A percentile compares a stretch with the other conserved stretches of the same genome.
Conservation (phyloP, 352 stramenopile genomes). For the Phytophthora tentaculata region DNA sequence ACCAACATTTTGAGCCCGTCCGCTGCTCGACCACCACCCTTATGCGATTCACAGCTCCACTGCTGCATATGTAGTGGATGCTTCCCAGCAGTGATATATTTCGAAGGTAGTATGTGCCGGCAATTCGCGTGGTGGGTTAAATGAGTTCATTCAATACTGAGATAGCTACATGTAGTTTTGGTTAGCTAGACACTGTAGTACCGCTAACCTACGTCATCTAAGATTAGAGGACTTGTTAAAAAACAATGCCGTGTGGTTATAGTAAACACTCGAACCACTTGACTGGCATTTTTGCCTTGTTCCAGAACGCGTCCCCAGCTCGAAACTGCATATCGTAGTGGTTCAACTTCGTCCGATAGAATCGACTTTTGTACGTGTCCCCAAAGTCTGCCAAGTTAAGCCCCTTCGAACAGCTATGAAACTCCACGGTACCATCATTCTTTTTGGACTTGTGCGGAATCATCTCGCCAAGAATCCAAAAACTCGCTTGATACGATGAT, state of each 20-base stretch:
- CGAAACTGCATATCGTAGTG: slow-evolving; percentile 46
- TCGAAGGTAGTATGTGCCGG: too few relatives aligned
- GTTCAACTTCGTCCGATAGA: slow-evolving; percentile 31
- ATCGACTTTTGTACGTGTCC: slow-evolving; percentile 17
- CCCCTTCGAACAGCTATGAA: slow-evolving; percentile 31
- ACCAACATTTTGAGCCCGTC: too few relatives aligned
- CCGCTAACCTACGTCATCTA: too few relatives aligned
- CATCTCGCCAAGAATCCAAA: slow-evolving; percentile 29
- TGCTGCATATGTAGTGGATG: too few relatives aligned
- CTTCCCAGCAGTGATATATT: too few relatives aligned
- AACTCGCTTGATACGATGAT: slow-evolving; percentile 26
- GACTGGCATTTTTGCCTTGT: slow-evolving; percentile 36
- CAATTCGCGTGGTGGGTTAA: too few relatives aligned
- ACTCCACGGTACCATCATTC: slow-evolving; percentile 42
- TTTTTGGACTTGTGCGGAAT: slow-evolving; percentile 34
- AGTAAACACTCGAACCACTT: slow-evolving; percentile 53
- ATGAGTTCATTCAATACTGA: too few relatives aligned
- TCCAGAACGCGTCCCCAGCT: slow-evolving; percentile 33
- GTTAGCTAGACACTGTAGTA: too few relatives aligned
- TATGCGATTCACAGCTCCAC: too few relatives aligned
- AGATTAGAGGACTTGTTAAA: too few relatives aligned
- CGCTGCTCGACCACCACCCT: too few relatives aligned
- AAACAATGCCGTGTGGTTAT: slow-evolving; percentile 10
- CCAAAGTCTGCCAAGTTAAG: slow-evolving; percentile 11
- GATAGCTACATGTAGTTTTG: too few relatives aligned